phyloP scores from a whole-genome alignment of 345 rosid species.

The Rhizophora apiculata region DNA sequence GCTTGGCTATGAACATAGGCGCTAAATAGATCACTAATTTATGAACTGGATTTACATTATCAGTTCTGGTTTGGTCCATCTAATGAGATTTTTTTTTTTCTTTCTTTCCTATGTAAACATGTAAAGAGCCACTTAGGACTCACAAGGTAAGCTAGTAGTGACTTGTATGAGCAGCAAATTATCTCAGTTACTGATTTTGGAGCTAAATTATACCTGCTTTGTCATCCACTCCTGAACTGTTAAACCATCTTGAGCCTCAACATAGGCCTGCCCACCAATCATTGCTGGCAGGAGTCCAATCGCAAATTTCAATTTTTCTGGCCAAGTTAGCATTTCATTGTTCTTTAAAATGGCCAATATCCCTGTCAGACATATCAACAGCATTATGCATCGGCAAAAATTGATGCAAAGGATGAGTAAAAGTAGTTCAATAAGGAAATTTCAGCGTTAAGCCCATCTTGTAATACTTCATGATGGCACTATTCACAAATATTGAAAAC shows the following conservation, averaged over 20 bases:
- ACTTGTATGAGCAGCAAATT: neutral
- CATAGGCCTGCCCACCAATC: slow-evolving; percentile 86
- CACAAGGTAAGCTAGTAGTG: too few relatives aligned
- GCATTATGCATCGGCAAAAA: neutral
- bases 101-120: neutral
- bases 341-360: slow-evolving; percentile 88
- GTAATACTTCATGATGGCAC: too few relatives aligned
- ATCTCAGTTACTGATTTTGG: neutral
- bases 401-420: too few relatives aligned
- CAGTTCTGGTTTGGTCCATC: neutral
- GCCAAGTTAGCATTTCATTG: slow-evolving; percentile 96
- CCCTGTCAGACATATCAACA: slow-evolving; percentile 41
- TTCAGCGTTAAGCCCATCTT: too few relatives aligned
- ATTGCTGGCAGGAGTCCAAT: slow-evolving; percentile 96
- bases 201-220: slow-evolving; percentile 52
- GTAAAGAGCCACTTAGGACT: too few relatives aligned
- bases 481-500: too few relatives aligned
- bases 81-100: neutral
- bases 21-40: neutral
- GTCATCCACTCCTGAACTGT: slow-evolving; percentile 83
- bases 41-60: neutral
- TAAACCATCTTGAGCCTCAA: slow-evolving; percentile 92
- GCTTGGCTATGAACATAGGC: neutral
- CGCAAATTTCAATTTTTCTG: slow-evolving; percentile 93
- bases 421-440: too few relatives aligned